Evolutionary conservation across 2,329 filamentous ascomycete genomes (phyloP).

Genomic region (Akanthomyces dipterigenus): DNA sequence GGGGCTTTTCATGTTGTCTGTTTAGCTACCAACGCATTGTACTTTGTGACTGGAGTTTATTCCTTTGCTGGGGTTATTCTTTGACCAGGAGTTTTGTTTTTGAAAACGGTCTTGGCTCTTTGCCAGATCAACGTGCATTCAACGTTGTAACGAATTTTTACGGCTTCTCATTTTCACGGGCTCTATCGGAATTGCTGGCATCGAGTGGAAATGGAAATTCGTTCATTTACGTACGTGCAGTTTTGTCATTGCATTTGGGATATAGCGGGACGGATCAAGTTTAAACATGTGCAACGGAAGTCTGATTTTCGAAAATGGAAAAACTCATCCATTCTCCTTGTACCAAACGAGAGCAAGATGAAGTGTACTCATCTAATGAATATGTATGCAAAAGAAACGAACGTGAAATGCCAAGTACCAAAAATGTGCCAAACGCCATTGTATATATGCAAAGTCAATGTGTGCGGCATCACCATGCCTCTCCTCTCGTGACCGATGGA

Average conservation of each 20-base stretch:
- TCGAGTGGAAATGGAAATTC: neutral
- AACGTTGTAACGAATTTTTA: slow-evolving; percentile 1
- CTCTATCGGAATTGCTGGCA: neutral
- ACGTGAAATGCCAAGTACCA: neutral
- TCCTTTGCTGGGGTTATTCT: too few species aligned
- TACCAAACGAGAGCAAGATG: neutral
- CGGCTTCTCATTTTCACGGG: neutral
- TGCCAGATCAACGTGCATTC: neutral
- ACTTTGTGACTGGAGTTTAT: too few species aligned
- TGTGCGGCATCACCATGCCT: neutral
- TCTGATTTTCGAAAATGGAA: neutral
- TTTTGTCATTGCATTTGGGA: neutral
- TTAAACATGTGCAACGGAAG: neutral
- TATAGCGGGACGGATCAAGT: neutral
- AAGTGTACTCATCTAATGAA: neutral
- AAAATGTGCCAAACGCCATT: slow-evolving; percentile 9
- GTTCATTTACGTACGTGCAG: neutral
- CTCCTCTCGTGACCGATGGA: neutral
- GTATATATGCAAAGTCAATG: slow-evolving; percentile 8
- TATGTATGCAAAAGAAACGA: neutral
- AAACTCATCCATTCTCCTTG: neutral
- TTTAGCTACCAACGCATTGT: neutral
- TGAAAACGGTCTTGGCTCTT: neutral
- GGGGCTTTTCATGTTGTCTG: neutral
- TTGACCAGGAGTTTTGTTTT: neutral